A percentile compares a stretch with the other conserved stretches of the same genome.
These are phyloP conservation scores for Ustilago crameri DNA, from an alignment of 1,284 basidiomycete species.

Conservation along the genomic window DNA sequence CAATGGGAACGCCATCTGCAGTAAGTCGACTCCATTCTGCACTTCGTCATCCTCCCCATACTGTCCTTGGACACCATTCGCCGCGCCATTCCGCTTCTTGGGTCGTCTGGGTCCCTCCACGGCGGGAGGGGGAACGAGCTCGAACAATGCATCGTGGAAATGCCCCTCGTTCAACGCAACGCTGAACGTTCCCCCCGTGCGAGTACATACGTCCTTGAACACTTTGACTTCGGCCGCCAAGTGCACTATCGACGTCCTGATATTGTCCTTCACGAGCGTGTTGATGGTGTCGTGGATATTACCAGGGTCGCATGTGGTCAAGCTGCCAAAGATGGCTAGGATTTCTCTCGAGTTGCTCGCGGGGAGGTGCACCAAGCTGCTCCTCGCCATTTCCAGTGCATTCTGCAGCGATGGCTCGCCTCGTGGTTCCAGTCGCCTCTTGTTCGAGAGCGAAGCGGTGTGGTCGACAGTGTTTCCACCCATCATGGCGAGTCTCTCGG, in stretches of 20 bases:
- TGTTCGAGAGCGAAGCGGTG: conserved; percentile 82
- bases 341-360: conserved; percentile 95
- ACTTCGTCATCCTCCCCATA: conserved; percentile 24
- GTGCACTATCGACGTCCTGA: conserved; percentile 90
- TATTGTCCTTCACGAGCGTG: conserved; percentile 78
- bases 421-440: conserved; percentile 85
- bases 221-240: conserved; percentile 95
- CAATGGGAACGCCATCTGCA: conserved; percentile 95
- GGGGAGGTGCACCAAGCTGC: conserved; percentile 77
- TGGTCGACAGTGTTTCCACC: conserved; percentile 94
- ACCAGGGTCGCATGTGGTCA: conserved; percentile 95
- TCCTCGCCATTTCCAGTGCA: conserved; percentile 84
- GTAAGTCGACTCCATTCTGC: conserved; percentile 73
- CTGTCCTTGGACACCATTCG: conserved; percentile 1
- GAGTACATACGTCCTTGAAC: conserved; percentile 78
- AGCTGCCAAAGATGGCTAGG: conserved; percentile 88
- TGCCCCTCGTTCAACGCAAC: conserved; percentile 97
- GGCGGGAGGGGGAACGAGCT: conserved; percentile 83
- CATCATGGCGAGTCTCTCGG: conserved; percentile 72
- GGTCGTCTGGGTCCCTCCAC: conserved; percentile 37
- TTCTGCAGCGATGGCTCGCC: conserved; percentile 97
- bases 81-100: not conserved
- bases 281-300: conserved; percentile 93
- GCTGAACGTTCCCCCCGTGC: conserved; percentile 71
- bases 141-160: conserved; percentile 92